phyloP scores from a whole-genome alignment of 73 alveolate genomes.

The Tetrahymena borealis region DNA sequence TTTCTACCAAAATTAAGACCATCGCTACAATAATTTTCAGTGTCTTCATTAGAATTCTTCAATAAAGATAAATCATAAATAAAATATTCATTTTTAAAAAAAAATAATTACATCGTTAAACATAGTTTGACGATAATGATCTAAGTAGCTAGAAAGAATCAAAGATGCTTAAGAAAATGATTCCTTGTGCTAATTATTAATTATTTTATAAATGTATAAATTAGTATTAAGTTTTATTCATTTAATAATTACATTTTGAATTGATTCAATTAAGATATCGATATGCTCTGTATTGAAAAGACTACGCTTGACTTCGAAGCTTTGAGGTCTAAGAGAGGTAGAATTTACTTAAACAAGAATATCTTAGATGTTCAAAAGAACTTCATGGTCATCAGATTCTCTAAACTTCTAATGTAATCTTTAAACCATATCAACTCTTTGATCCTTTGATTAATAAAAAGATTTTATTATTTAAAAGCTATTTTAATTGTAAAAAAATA shows the following conservation, averaged over 20 bases:
- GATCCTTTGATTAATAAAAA: not conserved
- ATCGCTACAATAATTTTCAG: not conserved
- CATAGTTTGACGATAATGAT: not conserved
- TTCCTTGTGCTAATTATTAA: not conserved
- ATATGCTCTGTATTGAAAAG: not conserved
- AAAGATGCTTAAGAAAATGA: not conserved
- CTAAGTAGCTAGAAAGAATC: not conserved
- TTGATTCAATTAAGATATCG: not conserved
- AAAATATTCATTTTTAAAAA: no score
- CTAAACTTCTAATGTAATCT: not conserved
- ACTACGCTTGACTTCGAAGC: not conserved
- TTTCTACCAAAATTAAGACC: not conserved
- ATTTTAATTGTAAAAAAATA: no score
- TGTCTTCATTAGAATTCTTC: not conserved
- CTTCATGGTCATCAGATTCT: not conserved
- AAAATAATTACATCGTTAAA: not conserved
- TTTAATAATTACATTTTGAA: not conserved
- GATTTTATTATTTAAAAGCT: not conserved
- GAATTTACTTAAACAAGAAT: not conserved
- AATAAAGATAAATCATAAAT: no score
- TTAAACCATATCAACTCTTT: not conserved
- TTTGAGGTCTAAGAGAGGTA: not conserved
- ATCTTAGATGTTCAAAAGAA: not conserved
- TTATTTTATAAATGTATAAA: not conserved
- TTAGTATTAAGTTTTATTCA: not conserved